Conservation (phyloP, 192 early-diverging fungal species). For the Podila verticillata region DNA sequence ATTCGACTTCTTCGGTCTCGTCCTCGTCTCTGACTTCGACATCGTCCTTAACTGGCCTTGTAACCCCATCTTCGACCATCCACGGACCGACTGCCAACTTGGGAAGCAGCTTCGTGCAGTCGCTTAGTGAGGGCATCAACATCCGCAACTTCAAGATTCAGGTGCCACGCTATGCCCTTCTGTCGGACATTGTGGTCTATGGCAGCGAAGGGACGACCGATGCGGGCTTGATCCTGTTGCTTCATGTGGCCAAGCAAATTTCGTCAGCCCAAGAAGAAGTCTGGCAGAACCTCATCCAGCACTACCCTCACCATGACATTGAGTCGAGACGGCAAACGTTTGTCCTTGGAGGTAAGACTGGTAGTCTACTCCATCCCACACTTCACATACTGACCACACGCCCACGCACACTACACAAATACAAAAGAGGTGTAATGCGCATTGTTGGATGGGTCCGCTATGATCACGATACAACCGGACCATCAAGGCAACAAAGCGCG, state of each 20-base stretch:
- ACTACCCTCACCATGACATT: conserved; percentile 27
- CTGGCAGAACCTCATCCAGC: conserved; percentile 34
- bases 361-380: not conserved
- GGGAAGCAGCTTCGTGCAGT: conserved; percentile 8
- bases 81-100: not conserved
- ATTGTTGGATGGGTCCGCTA: not conserved
- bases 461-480: not conserved
- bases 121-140: conserved; percentile 57
- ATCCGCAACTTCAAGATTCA: conserved; percentile 67
- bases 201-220: conserved; percentile 43
- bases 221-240: conserved; percentile 19
- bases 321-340: conserved; percentile 53
- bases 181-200: conserved; percentile 62
- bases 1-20: conserved; percentile 22
- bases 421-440: not conserved
- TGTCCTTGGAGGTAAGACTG: conserved; percentile 53
- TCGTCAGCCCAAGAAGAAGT: conserved; percentile 53
- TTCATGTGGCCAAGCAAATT: conserved; percentile 53
- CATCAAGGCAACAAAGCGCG: conserved; percentile 3
- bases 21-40: conserved; percentile 32
- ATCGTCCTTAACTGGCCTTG: conserved; percentile 4
- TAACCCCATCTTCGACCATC: not conserved
- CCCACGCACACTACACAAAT: not conserved
- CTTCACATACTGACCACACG: too few species aligned
- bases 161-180: conserved; percentile 56